Evolutionary conservation across 2,329 filamentous ascomycete species (phyloP), one percentile per base, ranked within the genome.

Genomic region (Hypoxylon sp.): DNA sequence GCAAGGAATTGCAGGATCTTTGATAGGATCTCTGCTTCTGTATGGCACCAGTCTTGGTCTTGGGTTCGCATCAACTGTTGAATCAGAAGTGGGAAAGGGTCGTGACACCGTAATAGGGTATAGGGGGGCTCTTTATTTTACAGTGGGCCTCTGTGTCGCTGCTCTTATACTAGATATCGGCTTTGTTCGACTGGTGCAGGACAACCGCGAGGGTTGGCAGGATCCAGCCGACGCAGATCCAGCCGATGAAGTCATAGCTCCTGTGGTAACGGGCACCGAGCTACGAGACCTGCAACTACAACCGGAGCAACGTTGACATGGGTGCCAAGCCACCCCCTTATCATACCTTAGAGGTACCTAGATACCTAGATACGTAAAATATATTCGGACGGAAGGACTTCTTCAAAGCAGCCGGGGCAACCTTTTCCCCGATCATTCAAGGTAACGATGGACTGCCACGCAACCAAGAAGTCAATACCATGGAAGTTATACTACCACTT

Each of bases 1-100:
- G 21, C 85, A 88, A 55, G 86, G 86, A 0, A 78, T 87, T 2
- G 85, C 85, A 0, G 83, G 81, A 0, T 83, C 80, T 13, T 74
- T 88, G 2, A 80, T 88, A 6, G 84, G 85, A 0, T 82, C 80
- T 0, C 66, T 85, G 11, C 76, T 81, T 54, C 74, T 81, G 13
- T 85, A 84, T 63, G 81, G 80, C 0, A 79, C 79, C 32, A 81
- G 79, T 62, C 73, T 81, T 2, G 82, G 82, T 0, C 55, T 85
- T 2, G 82, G 82, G 0, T 81, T 85, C 62, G 82, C 82, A 2
- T 81, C 80, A 0, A 83, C 80, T 0, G 77, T 73, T 8, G 72
- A 74, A 44, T 55, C 68, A 1, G 62, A 73, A 15, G 55, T 71
- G 0, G 48, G 51, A 11, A 67, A 64, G 42, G 60, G 44, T 10